These are phyloP conservation scores for Diaporthe velutina DNA, from an alignment of 2,329 filamentous ascomycete species.

Conservation along the genomic window DNA sequence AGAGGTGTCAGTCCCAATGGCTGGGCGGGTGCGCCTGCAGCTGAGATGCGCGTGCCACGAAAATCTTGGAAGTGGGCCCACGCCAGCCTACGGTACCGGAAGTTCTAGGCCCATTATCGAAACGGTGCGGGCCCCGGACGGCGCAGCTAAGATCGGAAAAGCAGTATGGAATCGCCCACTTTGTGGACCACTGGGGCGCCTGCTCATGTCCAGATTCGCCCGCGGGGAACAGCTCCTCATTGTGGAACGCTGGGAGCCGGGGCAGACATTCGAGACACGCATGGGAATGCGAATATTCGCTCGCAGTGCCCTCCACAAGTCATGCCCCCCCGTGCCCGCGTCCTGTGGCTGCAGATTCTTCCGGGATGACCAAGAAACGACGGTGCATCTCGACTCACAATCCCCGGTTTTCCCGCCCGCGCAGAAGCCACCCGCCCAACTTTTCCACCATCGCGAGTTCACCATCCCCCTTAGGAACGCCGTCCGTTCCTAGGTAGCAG, in stretches of 20 bases:
- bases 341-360: slow-evolving; percentile 3
- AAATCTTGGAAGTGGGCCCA: slow-evolving; percentile 28
- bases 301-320: background rate
- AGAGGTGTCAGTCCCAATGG: background rate
- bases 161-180: background rate
- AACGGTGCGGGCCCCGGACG: background rate
- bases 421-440: background rate
- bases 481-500: background rate
- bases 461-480: background rate
- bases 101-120: slow-evolving; percentile 17
- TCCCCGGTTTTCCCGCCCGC: background rate
- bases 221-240: background rate
- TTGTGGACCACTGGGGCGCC: background rate
- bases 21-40: background rate
- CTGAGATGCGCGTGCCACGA: slow-evolving; percentile 11
- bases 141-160: background rate
- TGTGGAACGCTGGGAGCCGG: slow-evolving; percentile 3
- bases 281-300: background rate
- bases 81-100: background rate
- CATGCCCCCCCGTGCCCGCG: slow-evolving; percentile 8
- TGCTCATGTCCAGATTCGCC: slow-evolving; percentile 1
- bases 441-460: background rate
- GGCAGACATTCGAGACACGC: background rate
- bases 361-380: background rate
- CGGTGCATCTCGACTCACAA: background rate